Evolutionary conservation across 768 basidiomycete species (phyloP).

Genomic region (Rickenella mellea): DNA sequence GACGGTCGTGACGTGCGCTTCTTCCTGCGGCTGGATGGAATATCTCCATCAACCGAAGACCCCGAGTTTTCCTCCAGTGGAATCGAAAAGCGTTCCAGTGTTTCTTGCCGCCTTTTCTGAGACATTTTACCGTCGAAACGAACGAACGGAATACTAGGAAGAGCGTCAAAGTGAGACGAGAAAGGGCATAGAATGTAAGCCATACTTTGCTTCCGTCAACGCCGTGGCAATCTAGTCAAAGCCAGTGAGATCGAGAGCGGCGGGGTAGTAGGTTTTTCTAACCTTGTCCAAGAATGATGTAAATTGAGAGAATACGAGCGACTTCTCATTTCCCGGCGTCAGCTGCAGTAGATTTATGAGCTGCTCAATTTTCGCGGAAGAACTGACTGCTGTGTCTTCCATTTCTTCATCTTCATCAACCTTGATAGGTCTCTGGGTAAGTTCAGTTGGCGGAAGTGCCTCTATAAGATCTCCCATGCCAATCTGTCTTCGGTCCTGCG

Average conservation of each 20-base stretch:
- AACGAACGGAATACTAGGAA: conserved; percentile 56
- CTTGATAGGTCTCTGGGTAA: conserved; percentile 48
- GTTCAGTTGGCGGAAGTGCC: conserved; percentile 54
- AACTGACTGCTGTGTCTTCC: conserved; percentile 30
- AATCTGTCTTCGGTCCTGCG: conserved; percentile 63
- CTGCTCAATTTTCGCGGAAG: conserved; percentile 84
- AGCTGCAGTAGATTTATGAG: conserved; percentile 62
- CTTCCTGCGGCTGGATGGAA: conserved; percentile 3
- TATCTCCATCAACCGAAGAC: no score
- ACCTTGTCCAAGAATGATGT: conserved; percentile 81
- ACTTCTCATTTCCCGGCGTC: conserved; percentile 64
- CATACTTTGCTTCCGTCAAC: conserved; percentile 56
- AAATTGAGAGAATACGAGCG: conserved; percentile 85
- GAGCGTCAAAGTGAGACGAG: background rate
- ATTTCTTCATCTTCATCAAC: conserved; percentile 29
- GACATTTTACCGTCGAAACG: conserved; percentile 85
- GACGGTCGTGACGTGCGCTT: conserved; percentile 5
- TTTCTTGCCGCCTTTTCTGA: conserved; percentile 68
- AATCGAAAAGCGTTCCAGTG: conserved; percentile 64
- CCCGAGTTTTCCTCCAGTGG: conserved; percentile 46
- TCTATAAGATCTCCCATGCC: conserved; percentile 47
- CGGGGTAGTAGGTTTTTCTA: background rate
- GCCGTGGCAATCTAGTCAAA: conserved; percentile 52
- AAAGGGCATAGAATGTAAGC: conserved; percentile 3
- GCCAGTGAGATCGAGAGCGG: background rate